Evolutionary conservation across 257 asterid species (phyloP).

Genomic region (Solanum gracilifrons): DNA sequence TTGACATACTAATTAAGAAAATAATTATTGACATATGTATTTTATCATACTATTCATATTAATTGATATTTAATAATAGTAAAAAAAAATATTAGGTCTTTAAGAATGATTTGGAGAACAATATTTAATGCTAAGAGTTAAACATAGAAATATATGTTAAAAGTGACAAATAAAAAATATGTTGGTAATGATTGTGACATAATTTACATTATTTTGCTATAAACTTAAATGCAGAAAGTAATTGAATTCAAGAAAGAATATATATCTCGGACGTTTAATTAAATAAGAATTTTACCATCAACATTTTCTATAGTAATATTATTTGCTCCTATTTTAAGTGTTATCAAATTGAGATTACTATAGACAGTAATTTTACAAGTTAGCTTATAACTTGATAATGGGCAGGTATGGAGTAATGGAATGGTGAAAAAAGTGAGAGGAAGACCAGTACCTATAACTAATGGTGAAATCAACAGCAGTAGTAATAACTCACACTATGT

Average conservation of each 20-base stretch:
- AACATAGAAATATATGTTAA: no score
- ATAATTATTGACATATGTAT: no score
- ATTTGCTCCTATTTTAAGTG: not conserved
- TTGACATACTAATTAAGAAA: not conserved
- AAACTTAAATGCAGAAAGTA: not conserved
- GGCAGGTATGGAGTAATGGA: slow-evolving; percentile 88
- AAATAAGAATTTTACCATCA: not conserved
- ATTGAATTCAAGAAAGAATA: not conserved
- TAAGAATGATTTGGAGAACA: not conserved
- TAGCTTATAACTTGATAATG: not conserved
- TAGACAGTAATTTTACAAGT: not conserved
- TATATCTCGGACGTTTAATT: not conserved
- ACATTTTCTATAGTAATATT: not conserved
- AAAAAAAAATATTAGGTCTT: not conserved
- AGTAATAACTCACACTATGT: slow-evolving; percentile 4
- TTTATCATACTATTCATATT: no score
- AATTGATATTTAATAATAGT: not conserved
- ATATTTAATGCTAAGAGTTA: not conserved
- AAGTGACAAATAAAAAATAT: no score
- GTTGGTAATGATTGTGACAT: not conserved
- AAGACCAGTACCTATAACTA: slow-evolving; percentile 17
- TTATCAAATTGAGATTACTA: not conserved
- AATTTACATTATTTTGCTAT: not conserved
- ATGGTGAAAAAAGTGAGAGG: slow-evolving; percentile 62
- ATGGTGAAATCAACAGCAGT: not conserved